Evolutionary conservation across 257 asterid species (phyloP).

Genomic region (Gentiana dahurica): DNA sequence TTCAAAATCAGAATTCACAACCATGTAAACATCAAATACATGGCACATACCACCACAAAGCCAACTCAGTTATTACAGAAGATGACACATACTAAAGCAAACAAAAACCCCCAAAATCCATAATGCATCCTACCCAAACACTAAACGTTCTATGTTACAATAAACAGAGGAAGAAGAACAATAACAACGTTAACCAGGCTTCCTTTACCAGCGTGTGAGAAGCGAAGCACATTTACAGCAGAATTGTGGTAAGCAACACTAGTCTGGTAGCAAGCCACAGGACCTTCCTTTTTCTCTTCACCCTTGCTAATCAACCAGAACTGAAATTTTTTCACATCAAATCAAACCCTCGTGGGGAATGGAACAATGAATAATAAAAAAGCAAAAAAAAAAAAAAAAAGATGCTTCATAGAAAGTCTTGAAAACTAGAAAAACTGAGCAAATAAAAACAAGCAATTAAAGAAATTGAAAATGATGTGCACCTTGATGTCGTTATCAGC

Average conservation of each 20-base stretch:
- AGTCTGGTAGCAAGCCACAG: constrained; percentile 55
- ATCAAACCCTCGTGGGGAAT: neutral
- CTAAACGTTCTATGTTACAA: no score
- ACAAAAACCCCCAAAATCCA: no score
- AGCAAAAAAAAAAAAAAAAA: no score
- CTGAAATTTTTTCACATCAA: constrained; percentile 22
- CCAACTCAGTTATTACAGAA: no score
- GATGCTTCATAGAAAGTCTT: neutral
- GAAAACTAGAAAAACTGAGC: neutral
- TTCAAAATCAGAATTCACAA: no score
- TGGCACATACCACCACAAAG: no score
- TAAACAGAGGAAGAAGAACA: no score
- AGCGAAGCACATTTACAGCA: constrained; percentile 84
- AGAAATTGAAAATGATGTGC: neutral
- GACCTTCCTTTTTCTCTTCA: constrained; percentile 46
- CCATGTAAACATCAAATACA: no score
- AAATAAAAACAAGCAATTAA: neutral
- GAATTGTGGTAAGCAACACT: constrained; percentile 76
- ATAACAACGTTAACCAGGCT: constrained; percentile 1
- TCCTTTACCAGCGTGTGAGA: constrained; percentile 75
- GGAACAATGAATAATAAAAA: no score
- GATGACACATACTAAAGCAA: no score
- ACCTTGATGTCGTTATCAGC: constrained; percentile 96
- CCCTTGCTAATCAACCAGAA: constrained; percentile 56
- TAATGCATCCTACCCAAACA: no score